Evolutionary conservation across 2,329 filamentous ascomycete genomes (phyloP), one percentile per base, ranked within the genome.

Genomic region (Salinomyces thailandicus): DNA sequence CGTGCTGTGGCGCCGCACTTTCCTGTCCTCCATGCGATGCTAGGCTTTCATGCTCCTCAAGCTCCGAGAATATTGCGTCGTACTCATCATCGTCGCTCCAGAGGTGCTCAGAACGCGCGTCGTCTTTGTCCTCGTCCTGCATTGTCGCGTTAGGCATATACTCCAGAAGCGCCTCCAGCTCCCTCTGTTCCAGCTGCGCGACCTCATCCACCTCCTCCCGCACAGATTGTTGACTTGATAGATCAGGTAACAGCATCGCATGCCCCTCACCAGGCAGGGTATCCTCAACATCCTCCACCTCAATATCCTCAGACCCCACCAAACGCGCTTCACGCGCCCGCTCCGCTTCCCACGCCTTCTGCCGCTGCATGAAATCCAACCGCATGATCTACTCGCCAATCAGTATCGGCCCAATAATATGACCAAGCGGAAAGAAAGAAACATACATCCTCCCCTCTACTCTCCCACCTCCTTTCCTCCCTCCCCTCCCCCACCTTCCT

Each of bases 11-110:
- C 12, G 17, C 27, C 9, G 22, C n/a, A 26, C n/a, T 26, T n/a
- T 26, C 22, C 22, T 26, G 22, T 16, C 28, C 6, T 35, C 45
- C 39, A 7, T 31, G 24, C 5, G 41, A 47, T 27, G 11, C 17
- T n/a, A n/a, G n/a, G 13, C 18, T 31, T 50, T 58, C 51, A 32
- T 69, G 62, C 42, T 71, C 65, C 34, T 75, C 58, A 24, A 83
- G 54, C 46, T 84, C 76, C 63, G 75, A 72, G 54, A 94, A 77
- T 5, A 78, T 61, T 43, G 62, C 61, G 48, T 77, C 72, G 48
- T 76, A 77, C 43, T 77, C 73, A 22, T 70, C 68, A n/a, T 74
- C 72, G 43, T 76, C 72, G 46, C 69, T 70, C n/a, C 64, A 63
- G 60, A 46, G 54, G 54, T 43, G 54, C 11, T 18, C 36, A 26